These are phyloP conservation scores for Saturnispora besseyi DNA, from an alignment of 805 yeast species.

Conservation along the genomic window DNA sequence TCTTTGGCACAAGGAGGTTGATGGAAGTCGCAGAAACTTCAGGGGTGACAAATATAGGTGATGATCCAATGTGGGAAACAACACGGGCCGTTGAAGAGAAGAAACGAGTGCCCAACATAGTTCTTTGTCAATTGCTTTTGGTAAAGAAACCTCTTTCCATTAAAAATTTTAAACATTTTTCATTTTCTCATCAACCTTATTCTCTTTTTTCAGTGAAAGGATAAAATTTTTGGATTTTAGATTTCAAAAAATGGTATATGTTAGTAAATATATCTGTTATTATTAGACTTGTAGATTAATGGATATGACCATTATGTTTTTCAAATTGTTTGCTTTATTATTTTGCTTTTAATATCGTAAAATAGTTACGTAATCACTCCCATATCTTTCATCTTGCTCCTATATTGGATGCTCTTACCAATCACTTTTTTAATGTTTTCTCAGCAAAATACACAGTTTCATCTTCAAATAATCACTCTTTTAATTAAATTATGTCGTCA, in stretches of 20 bases:
- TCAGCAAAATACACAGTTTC: not conserved
- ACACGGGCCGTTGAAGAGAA: slow-evolving; percentile 10
- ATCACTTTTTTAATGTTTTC: not conserved
- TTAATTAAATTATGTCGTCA: slow-evolving; percentile 11
- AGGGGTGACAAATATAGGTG: slow-evolving; percentile 61
- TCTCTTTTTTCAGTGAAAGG: not conserved
- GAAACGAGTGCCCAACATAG: slow-evolving; percentile 6
- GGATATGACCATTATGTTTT: too few relatives aligned
- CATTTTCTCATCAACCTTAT: not conserved
- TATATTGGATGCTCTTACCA: not conserved
- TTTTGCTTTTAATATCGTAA: too few relatives aligned
- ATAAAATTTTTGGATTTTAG: not conserved
- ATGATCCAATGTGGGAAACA: slow-evolving; percentile 67
- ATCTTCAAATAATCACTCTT: not conserved
- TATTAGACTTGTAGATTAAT: too few relatives aligned
- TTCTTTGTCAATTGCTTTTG: not conserved
- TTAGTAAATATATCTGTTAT: too few relatives aligned
- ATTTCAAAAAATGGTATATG: not conserved
- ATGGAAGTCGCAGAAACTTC: slow-evolving; percentile 45
- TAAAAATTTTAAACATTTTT: not conserved
- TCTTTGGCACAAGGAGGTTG: slow-evolving; percentile 45
- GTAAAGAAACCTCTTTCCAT: not conserved
- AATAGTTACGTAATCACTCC: too few relatives aligned
- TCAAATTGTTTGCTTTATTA: too few relatives aligned
- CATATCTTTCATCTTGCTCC: not conserved